These are phyloP conservation scores for Fonsecaea multimorphosa DNA, from an alignment of 2,329 filamentous ascomycete genomes.

Conservation along the genomic window DNA sequence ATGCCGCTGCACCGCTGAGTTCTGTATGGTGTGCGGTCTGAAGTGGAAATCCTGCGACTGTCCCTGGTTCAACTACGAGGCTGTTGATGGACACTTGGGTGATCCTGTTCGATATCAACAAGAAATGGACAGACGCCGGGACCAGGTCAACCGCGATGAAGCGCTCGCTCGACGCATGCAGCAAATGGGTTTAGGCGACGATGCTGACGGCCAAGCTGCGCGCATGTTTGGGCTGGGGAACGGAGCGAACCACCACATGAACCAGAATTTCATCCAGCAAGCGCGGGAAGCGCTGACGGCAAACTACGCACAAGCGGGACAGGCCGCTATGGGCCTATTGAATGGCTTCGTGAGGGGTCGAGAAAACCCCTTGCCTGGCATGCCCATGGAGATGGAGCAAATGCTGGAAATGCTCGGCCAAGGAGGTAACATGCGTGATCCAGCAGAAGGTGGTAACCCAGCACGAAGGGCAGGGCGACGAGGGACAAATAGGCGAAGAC, in stretches of 20 bases:
- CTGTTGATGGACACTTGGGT: slow-evolving; percentile 58
- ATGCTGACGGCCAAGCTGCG: slow-evolving; percentile 23
- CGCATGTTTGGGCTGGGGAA: slow-evolving; percentile 28
- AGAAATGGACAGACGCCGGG: slow-evolving; percentile 53
- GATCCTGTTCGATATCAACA: slow-evolving; percentile 53
- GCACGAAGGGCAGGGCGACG: slow-evolving; percentile 19
- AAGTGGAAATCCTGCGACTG: slow-evolving; percentile 87
- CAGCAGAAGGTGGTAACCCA: slow-evolving; percentile 19
- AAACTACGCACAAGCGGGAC: slow-evolving; percentile 43
- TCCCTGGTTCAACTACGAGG: slow-evolving; percentile 74
- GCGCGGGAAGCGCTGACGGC: slow-evolving; percentile 45
- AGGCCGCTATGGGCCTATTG: slow-evolving; percentile 42
- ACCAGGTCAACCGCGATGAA: slow-evolving; percentile 59
- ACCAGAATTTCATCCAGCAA: slow-evolving; percentile 61
- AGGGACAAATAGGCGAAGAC: slow-evolving; percentile 44
- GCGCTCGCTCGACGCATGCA: slow-evolving; percentile 60
- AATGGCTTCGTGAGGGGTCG: slow-evolving; percentile 36
- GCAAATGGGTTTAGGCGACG: slow-evolving; percentile 46
- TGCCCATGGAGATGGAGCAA: slow-evolving; percentile 29
- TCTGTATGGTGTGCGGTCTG: slow-evolving; percentile 82
- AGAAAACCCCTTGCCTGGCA: slow-evolving; percentile 36
- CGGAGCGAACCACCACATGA: slow-evolving; percentile 58
- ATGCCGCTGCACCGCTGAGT: slow-evolving; percentile 81
- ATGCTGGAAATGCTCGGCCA: slow-evolving; percentile 26
- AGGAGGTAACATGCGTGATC: slow-evolving; percentile 11